phyloP scores from a whole-genome alignment of 75 land plant species.

The Azolla pinnata region DNA sequence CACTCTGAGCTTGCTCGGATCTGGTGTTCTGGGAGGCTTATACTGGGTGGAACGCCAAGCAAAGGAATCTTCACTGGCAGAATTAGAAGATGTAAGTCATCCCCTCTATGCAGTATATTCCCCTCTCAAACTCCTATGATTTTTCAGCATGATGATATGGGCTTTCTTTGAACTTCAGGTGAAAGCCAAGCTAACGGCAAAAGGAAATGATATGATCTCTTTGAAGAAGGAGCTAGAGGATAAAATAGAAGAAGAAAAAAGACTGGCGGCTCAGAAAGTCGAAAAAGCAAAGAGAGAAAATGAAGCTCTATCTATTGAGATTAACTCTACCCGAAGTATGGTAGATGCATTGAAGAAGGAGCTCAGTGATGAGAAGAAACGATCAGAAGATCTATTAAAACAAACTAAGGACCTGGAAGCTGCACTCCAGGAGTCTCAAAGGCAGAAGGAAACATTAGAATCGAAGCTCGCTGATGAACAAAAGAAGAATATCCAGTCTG shows the following conservation, averaged over 20 bases:
- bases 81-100: conserved; percentile 57
- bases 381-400: conserved; percentile 27
- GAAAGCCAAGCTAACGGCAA: conserved; percentile 23
- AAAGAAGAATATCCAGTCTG: conserved; percentile 15
- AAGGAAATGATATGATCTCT: conserved; percentile 26
- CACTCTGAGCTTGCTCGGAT: conserved; percentile 49
- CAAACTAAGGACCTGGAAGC: conserved; percentile 32
- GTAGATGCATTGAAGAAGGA: conserved; percentile 32
- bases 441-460: conserved; percentile 39
- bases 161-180: conserved; percentile 21
- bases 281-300: conserved; percentile 44
- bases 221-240: conserved; percentile 27
- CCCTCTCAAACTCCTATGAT: neutral
- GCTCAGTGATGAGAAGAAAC: conserved; percentile 30
- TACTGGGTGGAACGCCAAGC: conserved; percentile 50
- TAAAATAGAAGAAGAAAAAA: conserved; percentile 37
- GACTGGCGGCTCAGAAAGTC: conserved; percentile 34
- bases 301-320: conserved; percentile 32
- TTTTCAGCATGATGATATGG: neutral
- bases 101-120: neutral
- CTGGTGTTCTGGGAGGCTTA: conserved; percentile 60
- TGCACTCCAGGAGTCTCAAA: conserved; percentile 19
- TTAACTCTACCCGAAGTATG: conserved; percentile 28
- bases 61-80: conserved; percentile 33
- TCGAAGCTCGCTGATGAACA: conserved; percentile 35